phyloP scores from a whole-genome alignment of 768 basidiomycete genomes.

The Lactarius akahatsu region DNA sequence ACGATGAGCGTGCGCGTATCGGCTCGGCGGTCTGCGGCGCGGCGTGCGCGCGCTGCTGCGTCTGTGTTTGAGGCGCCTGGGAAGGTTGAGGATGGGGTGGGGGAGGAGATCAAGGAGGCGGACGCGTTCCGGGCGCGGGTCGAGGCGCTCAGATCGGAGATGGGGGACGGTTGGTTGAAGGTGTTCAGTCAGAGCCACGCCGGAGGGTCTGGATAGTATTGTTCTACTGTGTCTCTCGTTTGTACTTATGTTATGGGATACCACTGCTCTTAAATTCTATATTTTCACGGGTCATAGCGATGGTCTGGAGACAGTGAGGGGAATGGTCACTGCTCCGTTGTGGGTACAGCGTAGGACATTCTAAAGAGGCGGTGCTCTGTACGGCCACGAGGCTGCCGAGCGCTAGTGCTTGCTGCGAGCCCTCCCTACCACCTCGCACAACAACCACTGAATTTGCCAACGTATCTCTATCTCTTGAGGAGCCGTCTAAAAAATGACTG shows the following conservation, averaged over 20 bases:
- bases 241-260: conserved; percentile 8
- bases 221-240: background rate
- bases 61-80: conserved; percentile 60
- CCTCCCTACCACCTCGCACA: background rate
- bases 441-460: background rate
- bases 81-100: conserved; percentile 31
- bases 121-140: conserved; percentile 76
- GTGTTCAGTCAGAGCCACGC: conserved; percentile 69
- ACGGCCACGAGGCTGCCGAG: no score
- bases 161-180: conserved; percentile 88
- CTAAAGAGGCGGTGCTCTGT: no score
- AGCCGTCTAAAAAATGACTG: background rate
- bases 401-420: background rate
- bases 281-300: background rate
- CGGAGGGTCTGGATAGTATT: conserved; percentile 9
- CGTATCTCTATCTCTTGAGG: background rate
- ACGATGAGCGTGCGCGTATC: conserved; percentile 22
- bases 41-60: conserved; percentile 54
- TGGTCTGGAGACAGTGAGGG: no score
- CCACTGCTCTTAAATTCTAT: conserved; percentile 1
- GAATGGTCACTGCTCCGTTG: no score
- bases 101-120: conserved; percentile 47
- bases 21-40: conserved; percentile 41
- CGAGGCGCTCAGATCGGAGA: conserved; percentile 80
- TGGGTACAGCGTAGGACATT: no score